These are phyloP conservation scores for Russula sp. DNA, from an alignment of 768 basidiomycete genomes.

Conservation along the genomic window DNA sequence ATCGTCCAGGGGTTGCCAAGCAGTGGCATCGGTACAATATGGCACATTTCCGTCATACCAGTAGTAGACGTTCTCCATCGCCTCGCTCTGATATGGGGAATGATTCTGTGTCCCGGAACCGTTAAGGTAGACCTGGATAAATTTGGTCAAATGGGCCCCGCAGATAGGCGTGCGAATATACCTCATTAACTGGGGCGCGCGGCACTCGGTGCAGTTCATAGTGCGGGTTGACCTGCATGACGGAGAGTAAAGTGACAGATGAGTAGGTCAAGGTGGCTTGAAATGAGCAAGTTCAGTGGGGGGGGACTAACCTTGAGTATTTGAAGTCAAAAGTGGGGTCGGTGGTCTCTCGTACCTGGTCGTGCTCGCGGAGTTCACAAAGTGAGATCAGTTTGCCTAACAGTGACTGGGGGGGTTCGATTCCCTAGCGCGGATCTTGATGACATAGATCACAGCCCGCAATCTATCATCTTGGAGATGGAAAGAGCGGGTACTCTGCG, in stretches of 20 bases:
- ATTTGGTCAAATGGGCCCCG: conserved; percentile 23
- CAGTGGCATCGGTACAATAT: conserved; percentile 19
- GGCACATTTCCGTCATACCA: conserved; percentile 26
- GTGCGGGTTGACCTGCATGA: conserved; percentile 13
- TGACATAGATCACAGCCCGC: not conserved
- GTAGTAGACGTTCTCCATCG: conserved; percentile 23
- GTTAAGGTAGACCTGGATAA: conserved; percentile 17
- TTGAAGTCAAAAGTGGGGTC: conserved; percentile 27
- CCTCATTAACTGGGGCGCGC: conserved; percentile 16
- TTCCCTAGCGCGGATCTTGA: conserved; percentile 17
- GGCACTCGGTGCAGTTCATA: not conserved
- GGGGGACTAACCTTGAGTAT: conserved; percentile 11
- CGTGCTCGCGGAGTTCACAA: conserved; percentile 19
- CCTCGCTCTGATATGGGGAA: conserved; percentile 13
- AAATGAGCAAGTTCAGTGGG: conserved; percentile 8
- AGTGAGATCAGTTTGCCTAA: conserved; percentile 4
- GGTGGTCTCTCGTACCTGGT: conserved; percentile 17
- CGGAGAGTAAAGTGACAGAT: not conserved
- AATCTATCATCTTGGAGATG: conserved; percentile 10
- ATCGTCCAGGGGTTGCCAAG: conserved; percentile 21
- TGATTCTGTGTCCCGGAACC: conserved; percentile 5
- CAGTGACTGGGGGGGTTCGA: not conserved
- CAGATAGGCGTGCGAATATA: conserved; percentile 12
- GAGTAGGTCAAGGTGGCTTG: not conserved
- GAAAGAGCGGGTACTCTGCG: not conserved